Base-by-base conservation (phyloP, 2,329 filamentous ascomycete species). In the Byssochlamys sp. region DNA sequence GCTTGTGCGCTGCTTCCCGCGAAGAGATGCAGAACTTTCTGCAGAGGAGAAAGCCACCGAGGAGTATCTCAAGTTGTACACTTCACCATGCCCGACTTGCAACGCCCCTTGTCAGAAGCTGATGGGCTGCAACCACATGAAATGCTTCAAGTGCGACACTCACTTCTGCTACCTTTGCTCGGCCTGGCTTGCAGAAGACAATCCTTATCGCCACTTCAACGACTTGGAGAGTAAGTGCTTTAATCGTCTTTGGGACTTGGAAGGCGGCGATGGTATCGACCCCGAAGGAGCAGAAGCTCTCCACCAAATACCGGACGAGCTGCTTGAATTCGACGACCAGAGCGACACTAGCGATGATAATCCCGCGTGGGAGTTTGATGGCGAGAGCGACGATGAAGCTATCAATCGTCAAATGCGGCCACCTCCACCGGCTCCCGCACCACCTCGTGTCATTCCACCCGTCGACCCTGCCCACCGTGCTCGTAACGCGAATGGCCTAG, bases 121-220 rank as follows among this genome's bases (percentile, higher is more conserved):
- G 1, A 85, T 89, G 68, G 94, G 94, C 45, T 99, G 94, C 79
- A 96, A 96, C 73, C 91, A 96, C 73, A 97, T 97, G 91, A 89
- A 87, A 54, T 96, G 92, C 74, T 90, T 87, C 71, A 86, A 89
- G 62, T 99, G 94, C 77, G 81, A 87, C 55, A 88, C 90, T 1
- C 92, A 97, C 72, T 97, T 96, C 71, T 99, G 94, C 76, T 97
- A 97, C 65, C 81, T 97, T 1, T 97, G 94, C 69, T 87, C 88
- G 0, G 81, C 85, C n/a, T 97, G 90, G 88, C 80, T 99, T 49
- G 82, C 87, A 57, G 84, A 88, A 0, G 79, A 77, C 19, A 94
- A 96, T 64, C 91, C 91, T 1, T 97, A 97, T 68, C 76, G 81
- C 56, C 94, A 99, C 71, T 99, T 91, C 77, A 96, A 96, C 68